A percentile compares a stretch with the other conserved stretches of the same genome.
Evolutionary conservation across 345 rosid species (phyloP).

Genomic region (Eucalyptus marginata): DNA sequence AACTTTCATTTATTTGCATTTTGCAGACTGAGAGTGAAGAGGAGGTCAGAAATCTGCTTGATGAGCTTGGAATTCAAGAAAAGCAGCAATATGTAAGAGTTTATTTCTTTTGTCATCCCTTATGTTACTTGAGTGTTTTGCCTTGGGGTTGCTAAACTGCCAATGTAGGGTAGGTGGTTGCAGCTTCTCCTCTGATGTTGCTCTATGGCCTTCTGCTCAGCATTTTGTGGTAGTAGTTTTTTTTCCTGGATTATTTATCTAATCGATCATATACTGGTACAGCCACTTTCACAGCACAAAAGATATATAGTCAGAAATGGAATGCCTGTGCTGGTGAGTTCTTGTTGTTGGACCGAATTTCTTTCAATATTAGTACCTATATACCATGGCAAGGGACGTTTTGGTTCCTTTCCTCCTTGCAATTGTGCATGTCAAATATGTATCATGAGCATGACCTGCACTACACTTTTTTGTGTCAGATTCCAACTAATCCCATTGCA

Average conservation of each 20-base stretch:
- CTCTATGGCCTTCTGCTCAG: not conserved
- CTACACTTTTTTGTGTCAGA: conserved; percentile 18
- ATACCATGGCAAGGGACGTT: not conserved
- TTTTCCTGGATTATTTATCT: not conserved
- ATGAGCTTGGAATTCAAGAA: conserved; percentile 74
- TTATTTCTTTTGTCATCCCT: not conserved
- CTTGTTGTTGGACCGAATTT: not conserved
- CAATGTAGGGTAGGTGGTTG: not conserved
- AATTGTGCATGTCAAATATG: not conserved
- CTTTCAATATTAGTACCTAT: not conserved
- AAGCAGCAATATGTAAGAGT: conserved; percentile 72
- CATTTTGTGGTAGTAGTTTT: not conserved
- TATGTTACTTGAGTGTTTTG: not conserved
- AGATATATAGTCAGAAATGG: conserved; percentile 77
- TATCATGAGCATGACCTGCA: not conserved
- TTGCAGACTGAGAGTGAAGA: conserved; percentile 75
- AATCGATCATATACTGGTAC: conserved; percentile 7
- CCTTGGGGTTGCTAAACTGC: not conserved
- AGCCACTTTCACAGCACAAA: conserved; percentile 81
- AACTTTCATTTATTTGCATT: not conserved
- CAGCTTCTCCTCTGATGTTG: not conserved
- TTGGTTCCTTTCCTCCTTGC: not conserved
- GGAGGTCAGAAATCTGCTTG: conserved; percentile 61
- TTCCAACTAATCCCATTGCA: conserved; percentile 72
- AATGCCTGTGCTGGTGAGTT: conserved; percentile 56